Evolutionary conservation across 768 basidiomycete species (phyloP).

Genomic region (Mycena pura): DNA sequence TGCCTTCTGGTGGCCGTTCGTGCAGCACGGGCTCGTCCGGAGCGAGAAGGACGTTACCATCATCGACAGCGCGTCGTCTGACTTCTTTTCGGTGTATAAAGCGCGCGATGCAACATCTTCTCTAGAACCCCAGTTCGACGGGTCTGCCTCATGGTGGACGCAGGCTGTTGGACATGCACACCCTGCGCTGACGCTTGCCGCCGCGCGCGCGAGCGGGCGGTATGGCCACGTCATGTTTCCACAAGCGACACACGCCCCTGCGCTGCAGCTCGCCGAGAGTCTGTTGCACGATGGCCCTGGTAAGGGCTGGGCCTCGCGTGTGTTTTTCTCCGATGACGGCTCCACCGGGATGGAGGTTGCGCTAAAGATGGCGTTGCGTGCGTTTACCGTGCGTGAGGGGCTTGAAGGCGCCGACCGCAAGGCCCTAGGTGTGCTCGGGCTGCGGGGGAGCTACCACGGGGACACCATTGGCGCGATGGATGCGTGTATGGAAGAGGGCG

Average conservation of each 20-base stretch:
- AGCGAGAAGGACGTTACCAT: constrained; percentile 79
- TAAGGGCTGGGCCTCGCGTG: constrained; percentile 87
- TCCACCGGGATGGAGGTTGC: constrained; percentile 98
- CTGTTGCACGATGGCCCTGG: constrained; percentile 81
- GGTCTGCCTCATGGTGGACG: constrained; percentile 99
- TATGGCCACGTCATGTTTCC: constrained; percentile 99
- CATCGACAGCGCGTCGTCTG: constrained; percentile 88
- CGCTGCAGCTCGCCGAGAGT: constrained; percentile 81
- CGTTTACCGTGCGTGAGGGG: constrained; percentile 54
- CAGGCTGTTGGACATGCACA: constrained; percentile 88
- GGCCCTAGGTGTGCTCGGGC: constrained; percentile 77
- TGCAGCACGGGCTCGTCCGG: constrained; percentile 82
- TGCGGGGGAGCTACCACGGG: constrained; percentile 95
- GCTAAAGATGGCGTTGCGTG: constrained; percentile 93
- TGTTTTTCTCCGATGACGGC: constrained; percentile 94
- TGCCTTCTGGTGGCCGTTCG: constrained; percentile 96
- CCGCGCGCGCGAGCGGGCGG: constrained; percentile 87
- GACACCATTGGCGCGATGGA: constrained; percentile 99
- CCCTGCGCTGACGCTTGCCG: constrained; percentile 80
- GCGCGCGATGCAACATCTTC: constrained; percentile 42
- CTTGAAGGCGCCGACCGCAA: constrained; percentile 49
- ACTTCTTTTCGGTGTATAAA: constrained; percentile 82
- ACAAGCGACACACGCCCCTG: constrained; percentile 84
- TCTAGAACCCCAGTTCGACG: constrained; percentile 76
- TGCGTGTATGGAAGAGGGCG: constrained; percentile 81